Evolutionary conservation across 2,329 filamentous ascomycete species (phyloP).

Genomic region (Boeremia lycopersici): DNA sequence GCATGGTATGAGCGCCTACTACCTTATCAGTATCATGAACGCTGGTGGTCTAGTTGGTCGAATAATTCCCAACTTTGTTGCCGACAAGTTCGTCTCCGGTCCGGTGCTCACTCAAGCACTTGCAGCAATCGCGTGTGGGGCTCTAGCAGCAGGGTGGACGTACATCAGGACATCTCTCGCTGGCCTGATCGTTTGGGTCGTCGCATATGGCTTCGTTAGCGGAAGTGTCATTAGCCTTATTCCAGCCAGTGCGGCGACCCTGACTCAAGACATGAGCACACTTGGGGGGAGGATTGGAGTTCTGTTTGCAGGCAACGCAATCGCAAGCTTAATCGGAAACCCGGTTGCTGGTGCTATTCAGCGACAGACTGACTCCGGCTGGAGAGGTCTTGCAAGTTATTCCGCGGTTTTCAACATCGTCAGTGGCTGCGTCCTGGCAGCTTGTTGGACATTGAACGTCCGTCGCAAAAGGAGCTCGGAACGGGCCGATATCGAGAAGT

Average conservation of each 20-base stretch:
- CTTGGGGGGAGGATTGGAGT: slow-evolving; percentile 30
- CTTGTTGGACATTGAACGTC: slow-evolving; percentile 11
- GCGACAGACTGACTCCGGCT: slow-evolving; percentile 3
- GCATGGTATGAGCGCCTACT: slow-evolving; percentile 12
- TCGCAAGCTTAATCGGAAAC: slow-evolving; percentile 30
- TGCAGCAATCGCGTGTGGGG: slow-evolving; percentile 54
- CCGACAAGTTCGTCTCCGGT: slow-evolving; percentile 56
- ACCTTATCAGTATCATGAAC: slow-evolving; percentile 23
- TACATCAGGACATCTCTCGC: slow-evolving; percentile 18
- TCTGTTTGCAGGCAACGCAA: slow-evolving; percentile 27
- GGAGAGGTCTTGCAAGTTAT: slow-evolving; percentile 17
- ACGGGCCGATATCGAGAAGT: background rate
- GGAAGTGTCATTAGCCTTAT: slow-evolving; percentile 26
- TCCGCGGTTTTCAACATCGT: slow-evolving; percentile 17
- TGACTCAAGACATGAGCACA: slow-evolving; percentile 27
- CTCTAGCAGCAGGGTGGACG: slow-evolving; percentile 48
- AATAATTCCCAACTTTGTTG: slow-evolving; percentile 57
- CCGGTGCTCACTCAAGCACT: slow-evolving; percentile 54
- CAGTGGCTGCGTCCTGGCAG: slow-evolving; percentile 12
- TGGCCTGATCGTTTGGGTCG: slow-evolving; percentile 21
- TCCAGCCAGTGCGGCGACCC: slow-evolving; percentile 20
- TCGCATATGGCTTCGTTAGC: slow-evolving; percentile 25
- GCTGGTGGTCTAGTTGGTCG: slow-evolving; percentile 46
- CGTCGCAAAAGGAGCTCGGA: background rate
- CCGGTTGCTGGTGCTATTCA: slow-evolving; percentile 31